Evolutionary conservation across 371 early-diverging fungal genomes (phyloP).

Genomic region (Haplosporangium sp.): DNA sequence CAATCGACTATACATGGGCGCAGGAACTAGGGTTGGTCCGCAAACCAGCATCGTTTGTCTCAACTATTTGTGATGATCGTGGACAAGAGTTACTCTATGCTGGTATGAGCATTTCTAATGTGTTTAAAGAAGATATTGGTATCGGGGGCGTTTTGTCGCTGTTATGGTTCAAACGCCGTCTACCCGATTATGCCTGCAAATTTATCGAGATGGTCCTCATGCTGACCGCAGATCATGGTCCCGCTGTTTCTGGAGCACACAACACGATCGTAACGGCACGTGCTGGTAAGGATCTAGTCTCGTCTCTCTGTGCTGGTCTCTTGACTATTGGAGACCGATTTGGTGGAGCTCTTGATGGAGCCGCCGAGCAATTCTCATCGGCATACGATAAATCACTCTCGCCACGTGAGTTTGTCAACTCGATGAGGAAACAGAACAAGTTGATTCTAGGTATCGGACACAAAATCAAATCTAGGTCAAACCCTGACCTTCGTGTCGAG

Average conservation of each 20-base stretch:
- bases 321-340: slow-evolving; percentile 96
- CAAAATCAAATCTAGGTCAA: slow-evolving; percentile 98
- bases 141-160: slow-evolving; percentile 97
- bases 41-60: slow-evolving; percentile 98
- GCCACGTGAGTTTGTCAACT: slow-evolving; percentile 91
- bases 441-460: slow-evolving; percentile 98
- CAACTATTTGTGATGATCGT: slow-evolving; percentile 98
- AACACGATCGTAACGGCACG: slow-evolving; percentile 99
- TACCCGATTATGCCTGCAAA: slow-evolving; percentile 94
- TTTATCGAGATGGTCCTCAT: slow-evolving; percentile 99
- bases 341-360: slow-evolving; percentile 98
- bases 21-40: slow-evolving; percentile 98
- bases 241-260: slow-evolving; percentile 95
- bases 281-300: slow-evolving; percentile 97
- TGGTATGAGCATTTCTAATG: slow-evolving; percentile 97
- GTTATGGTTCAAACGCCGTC: slow-evolving; percentile 97
- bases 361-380: slow-evolving; percentile 88
- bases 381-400: slow-evolving; percentile 93
- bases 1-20: slow-evolving; percentile 99
- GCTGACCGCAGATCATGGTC: slow-evolving; percentile 99
- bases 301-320: slow-evolving; percentile 94
- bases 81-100: slow-evolving; percentile 98
- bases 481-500: slow-evolving; percentile 97
- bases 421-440: slow-evolving; percentile 85
- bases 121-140: slow-evolving; percentile 97